Evolutionary conservation across 345 rosid species (phyloP).

Genomic region (Draba incana): DNA sequence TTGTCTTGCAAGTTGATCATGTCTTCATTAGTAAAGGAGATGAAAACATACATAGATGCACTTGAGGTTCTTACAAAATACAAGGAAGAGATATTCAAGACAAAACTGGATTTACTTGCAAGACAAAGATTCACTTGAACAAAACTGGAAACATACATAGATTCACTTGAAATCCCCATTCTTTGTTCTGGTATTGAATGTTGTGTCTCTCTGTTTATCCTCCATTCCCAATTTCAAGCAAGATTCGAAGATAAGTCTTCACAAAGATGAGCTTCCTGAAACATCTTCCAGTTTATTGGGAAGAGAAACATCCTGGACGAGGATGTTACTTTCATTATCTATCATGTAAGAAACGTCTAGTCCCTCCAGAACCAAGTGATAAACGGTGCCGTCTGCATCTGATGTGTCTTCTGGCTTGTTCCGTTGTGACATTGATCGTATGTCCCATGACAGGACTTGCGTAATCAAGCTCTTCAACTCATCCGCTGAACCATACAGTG

Average conservation of each 20-base stretch:
- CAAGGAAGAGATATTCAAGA: too few species aligned
- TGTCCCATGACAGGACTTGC: conserved; percentile 93
- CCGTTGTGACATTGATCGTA: conserved; percentile 81
- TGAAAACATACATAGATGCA: too few species aligned
- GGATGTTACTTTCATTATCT: conserved; percentile 56
- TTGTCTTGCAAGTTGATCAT: too few species aligned
- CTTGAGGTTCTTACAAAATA: too few species aligned
- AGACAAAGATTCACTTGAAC: too few species aligned
- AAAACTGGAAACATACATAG: too few species aligned
- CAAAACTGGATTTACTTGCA: too few species aligned
- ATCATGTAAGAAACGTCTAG: conserved; percentile 75
- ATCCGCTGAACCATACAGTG: conserved; percentile 68
- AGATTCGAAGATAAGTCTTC: neutral
- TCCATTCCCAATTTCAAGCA: too few species aligned
- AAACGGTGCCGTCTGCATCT: conserved; percentile 38
- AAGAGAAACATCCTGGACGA: conserved; percentile 53
- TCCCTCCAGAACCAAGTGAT: conserved; percentile 79
- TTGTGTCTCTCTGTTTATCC: too few species aligned
- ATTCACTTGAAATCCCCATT: too few species aligned
- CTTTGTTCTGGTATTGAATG: too few species aligned
- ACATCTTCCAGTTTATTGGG: conserved; percentile 32
- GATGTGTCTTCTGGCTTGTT: conserved; percentile 51
- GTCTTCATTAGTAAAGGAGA: too few species aligned
- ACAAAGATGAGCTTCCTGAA: conserved; percentile 22
- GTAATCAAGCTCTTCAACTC: conserved; percentile 67